Percentiles rank a stretch among this genome's conserved stretches.
Evolutionary conservation across 2,329 filamentous ascomycete species (phyloP).

Genomic region (Ceratocystiopsis sp.): DNA sequence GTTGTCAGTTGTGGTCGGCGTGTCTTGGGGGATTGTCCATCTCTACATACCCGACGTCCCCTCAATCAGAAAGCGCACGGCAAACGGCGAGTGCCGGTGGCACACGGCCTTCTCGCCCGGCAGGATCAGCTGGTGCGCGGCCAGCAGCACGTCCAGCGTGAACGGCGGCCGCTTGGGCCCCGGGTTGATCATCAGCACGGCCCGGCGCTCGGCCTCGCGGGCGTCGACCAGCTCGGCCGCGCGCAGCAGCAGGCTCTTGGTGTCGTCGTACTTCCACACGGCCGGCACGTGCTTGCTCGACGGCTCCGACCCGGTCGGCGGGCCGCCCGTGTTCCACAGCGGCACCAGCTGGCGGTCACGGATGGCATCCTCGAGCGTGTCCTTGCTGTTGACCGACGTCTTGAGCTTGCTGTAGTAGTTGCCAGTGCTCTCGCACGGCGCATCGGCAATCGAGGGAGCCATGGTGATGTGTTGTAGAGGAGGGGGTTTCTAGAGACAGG

Average conservation of each 20-base stretch:
- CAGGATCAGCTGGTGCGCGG: slow-evolving; percentile 37
- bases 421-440: background rate
- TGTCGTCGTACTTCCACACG: slow-evolving; percentile 12
- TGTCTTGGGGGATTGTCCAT: no score
- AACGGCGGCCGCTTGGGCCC: slow-evolving; percentile 21
- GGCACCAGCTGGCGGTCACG: background rate
- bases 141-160: slow-evolving; percentile 41
- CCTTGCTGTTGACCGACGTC: background rate
- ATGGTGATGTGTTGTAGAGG: background rate
- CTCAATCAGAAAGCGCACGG: slow-evolving; percentile 40
- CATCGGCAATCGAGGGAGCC: background rate
- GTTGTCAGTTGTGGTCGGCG: no score
- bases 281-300: background rate
- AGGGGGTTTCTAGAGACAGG: no score
- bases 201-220: slow-evolving; percentile 14
- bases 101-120: slow-evolving; percentile 37
- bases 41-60: slow-evolving; percentile 13
- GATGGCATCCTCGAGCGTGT: background rate
- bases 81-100: slow-evolving; percentile 38
- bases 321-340: background rate
- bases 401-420: background rate
- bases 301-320: background rate
- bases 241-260: slow-evolving; percentile 11
- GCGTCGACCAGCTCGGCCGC: slow-evolving; percentile 12
- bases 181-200: slow-evolving; percentile 15